These are phyloP conservation scores for Eleusine indica DNA, from an alignment of 176 grass and related monocot genomes.

Conservation along the genomic window DNA sequence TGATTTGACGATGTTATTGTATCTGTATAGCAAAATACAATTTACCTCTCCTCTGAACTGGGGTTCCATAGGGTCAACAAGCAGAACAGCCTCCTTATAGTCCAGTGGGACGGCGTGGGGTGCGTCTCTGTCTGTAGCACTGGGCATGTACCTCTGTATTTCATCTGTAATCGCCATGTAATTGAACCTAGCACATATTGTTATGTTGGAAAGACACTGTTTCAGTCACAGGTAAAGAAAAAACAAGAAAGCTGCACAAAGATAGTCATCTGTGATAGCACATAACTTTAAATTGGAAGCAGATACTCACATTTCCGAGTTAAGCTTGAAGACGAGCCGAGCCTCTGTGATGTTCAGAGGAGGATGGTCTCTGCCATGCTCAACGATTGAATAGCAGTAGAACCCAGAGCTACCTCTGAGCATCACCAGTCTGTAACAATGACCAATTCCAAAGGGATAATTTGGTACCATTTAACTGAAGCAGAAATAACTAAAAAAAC, in stretches of 20 bases:
- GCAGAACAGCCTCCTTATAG: conserved; percentile 71
- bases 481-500: neutral
- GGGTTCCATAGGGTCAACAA: conserved; percentile 53
- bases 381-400: conserved; percentile 70
- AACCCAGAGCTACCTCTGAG: conserved; percentile 68
- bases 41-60: conserved; percentile 68
- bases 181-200: conserved; percentile 44
- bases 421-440: conserved; percentile 55
- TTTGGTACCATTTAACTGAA: neutral
- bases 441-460: neutral
- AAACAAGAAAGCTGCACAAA: neutral
- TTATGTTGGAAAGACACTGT: neutral
- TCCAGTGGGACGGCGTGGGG: conserved; percentile 41
- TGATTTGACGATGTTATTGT: neutral
- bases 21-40: neutral
- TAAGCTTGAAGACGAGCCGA: conserved; percentile 62
- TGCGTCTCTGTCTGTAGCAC: conserved; percentile 33
- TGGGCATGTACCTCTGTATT: conserved; percentile 71
- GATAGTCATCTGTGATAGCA: neutral
- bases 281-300: neutral
- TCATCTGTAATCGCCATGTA: conserved; percentile 82
- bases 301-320: conserved; percentile 39
- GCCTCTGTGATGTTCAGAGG: conserved; percentile 47
- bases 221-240: neutral
- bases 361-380: conserved; percentile 49